Base-by-base conservation (phyloP, 257 asterid species). In the Linderniella brevidens region DNA sequence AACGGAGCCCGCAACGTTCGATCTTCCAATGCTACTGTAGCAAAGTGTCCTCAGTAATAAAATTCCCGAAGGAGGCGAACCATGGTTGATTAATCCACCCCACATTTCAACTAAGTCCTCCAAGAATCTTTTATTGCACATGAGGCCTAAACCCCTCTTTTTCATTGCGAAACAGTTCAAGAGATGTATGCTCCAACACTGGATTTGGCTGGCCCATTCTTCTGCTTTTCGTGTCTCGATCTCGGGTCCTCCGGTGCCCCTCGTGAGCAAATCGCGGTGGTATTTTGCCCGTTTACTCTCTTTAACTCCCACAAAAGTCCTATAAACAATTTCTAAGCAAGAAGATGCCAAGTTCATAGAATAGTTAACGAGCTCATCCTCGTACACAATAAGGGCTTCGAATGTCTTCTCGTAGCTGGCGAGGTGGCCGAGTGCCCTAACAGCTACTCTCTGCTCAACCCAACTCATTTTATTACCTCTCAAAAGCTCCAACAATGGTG, bases 201-300 rank as follows among this genome's bases (percentile, higher is more conserved):
- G 94, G 11, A 82, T 63, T 58, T 86, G 96, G 54, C 81, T 72
- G 16, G 82, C 83, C 96, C 96, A 86, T 47, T 82, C 96, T 66
- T 79, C 94, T 1, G 93, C 94, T 59, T 86, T 86, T 18, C 61
- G 60, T 13, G 74, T 68, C 64, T 82, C 93, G 62, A 39, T 49
- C 54, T 86, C 94, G 7, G 55, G 25, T 25, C 82, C 86, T 35
- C 74, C 82, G 29, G 57, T 64, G 13, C 96, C 96, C 64, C 92
- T 64, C 0, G 93, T 73, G 13, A 86, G 71, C 61, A 82, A 58
- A 50, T 74, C 65, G 3, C 57, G 37, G 1, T 82, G 90, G 48
- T 86, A 86, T 46, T 58, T 59, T 35, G 65, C 9, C 37, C 79
- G 70, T 59, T 49, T 62, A 15, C 53, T 58, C 46, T 61, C 79